Percentiles rank a stretch among this genome's conserved stretches.
phyloP scores from a whole-genome alignment of 441 rosid genomes.

The Iberis amara region DNA sequence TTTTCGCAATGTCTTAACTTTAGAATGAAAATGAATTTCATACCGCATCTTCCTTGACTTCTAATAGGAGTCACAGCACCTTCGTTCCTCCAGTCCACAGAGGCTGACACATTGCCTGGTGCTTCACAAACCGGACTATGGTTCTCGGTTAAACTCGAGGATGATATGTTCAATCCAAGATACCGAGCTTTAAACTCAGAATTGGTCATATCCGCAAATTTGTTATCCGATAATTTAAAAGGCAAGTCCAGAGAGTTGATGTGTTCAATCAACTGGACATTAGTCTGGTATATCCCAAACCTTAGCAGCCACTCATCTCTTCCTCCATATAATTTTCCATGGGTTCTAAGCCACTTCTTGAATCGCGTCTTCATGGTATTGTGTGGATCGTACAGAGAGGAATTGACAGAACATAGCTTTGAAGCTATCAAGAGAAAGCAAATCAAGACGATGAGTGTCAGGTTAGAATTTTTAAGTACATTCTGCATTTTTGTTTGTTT shows the following conservation, averaged over 20 bases:
- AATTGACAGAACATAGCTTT: conserved; percentile 23
- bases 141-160: neutral
- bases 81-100: conserved; percentile 66
- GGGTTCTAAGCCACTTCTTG: conserved; percentile 45
- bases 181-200: conserved; percentile 50
- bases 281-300: conserved; percentile 59
- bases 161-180: conserved; percentile 36
- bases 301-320: conserved; percentile 50
- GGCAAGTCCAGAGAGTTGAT: conserved; percentile 58
- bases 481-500: conserved; percentile 28
- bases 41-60: conserved; percentile 79
- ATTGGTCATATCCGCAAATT: conserved; percentile 78
- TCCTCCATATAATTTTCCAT: conserved; percentile 36
- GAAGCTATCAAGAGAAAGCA: conserved; percentile 33
- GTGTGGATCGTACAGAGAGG: conserved; percentile 24
- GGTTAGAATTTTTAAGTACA: conserved; percentile 29
- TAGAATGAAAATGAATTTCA: conserved; percentile 15
- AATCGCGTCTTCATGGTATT: conserved; percentile 41
- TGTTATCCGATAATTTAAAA: conserved; percentile 62
- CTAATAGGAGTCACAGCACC: conserved; percentile 67
- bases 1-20: conserved; percentile 13
- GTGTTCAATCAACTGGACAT: conserved; percentile 52
- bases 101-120: conserved; percentile 29
- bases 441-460: conserved; percentile 25
- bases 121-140: neutral